Percentiles rank a stretch among this genome's conserved stretches.
Evolutionary conservation across 2,329 filamentous ascomycete species (phyloP).

Genomic region (Zymoseptoria crescenta): DNA sequence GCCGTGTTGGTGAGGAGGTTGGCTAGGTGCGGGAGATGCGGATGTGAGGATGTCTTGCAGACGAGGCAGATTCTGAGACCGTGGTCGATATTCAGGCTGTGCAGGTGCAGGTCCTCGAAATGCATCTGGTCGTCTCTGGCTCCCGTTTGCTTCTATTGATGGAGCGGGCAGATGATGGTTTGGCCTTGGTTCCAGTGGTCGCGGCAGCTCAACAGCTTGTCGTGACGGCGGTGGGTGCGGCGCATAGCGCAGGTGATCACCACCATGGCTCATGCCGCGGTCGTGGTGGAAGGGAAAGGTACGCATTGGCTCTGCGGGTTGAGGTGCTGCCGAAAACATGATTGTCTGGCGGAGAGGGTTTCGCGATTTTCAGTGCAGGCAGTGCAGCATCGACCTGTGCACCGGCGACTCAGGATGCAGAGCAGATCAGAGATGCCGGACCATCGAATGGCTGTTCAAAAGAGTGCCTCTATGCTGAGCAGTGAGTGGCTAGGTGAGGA

Average conservation of each 20-base stretch:
- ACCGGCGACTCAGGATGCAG: not conserved
- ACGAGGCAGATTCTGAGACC: conserved; percentile 22
- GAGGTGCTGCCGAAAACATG: conserved; percentile 10
- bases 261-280: conserved; percentile 11
- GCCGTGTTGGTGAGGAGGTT: conserved; percentile 6
- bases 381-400: conserved; percentile 1
- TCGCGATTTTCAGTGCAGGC: conserved; percentile 3
- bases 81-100: conserved; percentile 16
- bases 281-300: conserved; percentile 11
- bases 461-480: not conserved
- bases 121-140: conserved; percentile 13
- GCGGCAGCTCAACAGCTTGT: conserved; percentile 17
- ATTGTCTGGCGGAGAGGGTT: not conserved
- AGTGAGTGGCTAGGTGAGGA: not conserved
- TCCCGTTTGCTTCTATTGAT: conserved; percentile 10
- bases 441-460: not conserved
- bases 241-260: conserved; percentile 13
- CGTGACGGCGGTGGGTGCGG: conserved; percentile 5
- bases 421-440: not conserved
- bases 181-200: conserved; percentile 22
- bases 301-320: conserved; percentile 3
- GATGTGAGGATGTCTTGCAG: conserved; percentile 26
- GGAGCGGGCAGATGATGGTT: conserved; percentile 13
- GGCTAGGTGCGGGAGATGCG: conserved; percentile 8
- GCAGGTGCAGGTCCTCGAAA: conserved; percentile 9